Evolutionary conservation across 352 stramenopile genomes (phyloP).

Genomic region (Blastocystis sp.): DNA sequence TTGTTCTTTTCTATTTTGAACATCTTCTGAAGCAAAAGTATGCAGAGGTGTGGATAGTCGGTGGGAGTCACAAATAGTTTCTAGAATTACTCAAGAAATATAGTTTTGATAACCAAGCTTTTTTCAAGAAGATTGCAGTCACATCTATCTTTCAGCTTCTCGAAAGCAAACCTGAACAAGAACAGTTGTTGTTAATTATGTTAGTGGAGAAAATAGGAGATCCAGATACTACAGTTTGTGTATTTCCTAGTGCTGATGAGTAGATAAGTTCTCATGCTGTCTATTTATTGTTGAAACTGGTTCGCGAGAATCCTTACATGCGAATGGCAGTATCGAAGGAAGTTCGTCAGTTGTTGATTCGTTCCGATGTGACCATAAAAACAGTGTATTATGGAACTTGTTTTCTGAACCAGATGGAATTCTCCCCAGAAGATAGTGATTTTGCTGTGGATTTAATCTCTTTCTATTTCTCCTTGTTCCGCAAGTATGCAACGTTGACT

Average conservation of each 20-base stretch:
- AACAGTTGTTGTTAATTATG: conserved; percentile 79
- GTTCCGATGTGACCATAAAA: conserved; percentile 78
- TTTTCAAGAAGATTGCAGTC: conserved; percentile 62
- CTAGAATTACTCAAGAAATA: conserved; percentile 70
- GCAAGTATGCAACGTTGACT: conserved; percentile 75
- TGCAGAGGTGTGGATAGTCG: neutral
- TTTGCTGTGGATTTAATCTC: conserved; percentile 79
- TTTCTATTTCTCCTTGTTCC: conserved; percentile 84
- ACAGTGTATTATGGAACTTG: conserved; percentile 82
- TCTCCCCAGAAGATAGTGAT: conserved; percentile 74
- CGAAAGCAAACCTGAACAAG: conserved; percentile 79
- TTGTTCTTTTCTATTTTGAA: conserved; percentile 62
- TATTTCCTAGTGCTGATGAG: neutral
- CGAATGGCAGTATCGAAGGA: conserved; percentile 82
- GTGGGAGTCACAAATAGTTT: neutral
- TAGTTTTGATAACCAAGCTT: conserved; percentile 76
- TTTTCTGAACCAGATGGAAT: conserved; percentile 80
- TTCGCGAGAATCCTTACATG: conserved; percentile 80
- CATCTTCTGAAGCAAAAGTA: conserved; percentile 59
- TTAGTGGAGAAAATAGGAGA: conserved; percentile 84
- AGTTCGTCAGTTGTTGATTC: conserved; percentile 79
- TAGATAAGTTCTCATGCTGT: conserved; percentile 82
- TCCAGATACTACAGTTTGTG: conserved; percentile 73
- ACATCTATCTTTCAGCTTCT: conserved; percentile 72
- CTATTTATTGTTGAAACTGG: conserved; percentile 79